phyloP scores from a whole-genome alignment of 495 filamentous ascomycete species.

The Haplographium delicatum region DNA sequence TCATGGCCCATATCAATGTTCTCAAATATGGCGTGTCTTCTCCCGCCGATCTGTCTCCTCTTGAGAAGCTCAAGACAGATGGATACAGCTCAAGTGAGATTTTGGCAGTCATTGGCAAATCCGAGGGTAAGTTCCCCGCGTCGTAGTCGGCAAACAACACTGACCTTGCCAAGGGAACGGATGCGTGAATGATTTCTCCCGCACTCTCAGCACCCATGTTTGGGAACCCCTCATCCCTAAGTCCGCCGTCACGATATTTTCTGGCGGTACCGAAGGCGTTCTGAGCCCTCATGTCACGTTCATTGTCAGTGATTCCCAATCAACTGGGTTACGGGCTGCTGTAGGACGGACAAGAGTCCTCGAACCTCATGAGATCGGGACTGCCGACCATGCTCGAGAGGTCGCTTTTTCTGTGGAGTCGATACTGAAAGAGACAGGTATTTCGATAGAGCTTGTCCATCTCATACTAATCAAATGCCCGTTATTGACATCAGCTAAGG shows the following conservation, averaged over 20 bases:
- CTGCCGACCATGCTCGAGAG: conserved; percentile 15
- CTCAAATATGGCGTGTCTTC: conserved; percentile 26
- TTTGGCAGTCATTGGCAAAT: conserved; percentile 23
- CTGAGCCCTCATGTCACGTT: conserved; percentile 25
- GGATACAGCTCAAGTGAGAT: conserved; percentile 17
- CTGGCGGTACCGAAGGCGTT: conserved; percentile 25
- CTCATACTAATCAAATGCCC: conserved; percentile 26
- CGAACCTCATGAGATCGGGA: conserved; percentile 24
- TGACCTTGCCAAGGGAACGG: conserved; percentile 21
- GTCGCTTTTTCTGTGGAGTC: conserved; percentile 9
- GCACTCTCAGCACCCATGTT: conserved; percentile 23
- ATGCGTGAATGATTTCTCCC: conserved; percentile 27
- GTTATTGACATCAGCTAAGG: conserved; percentile 20
- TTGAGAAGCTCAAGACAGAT: conserved; percentile 17
- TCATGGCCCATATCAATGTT: conserved; percentile 22
- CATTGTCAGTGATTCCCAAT: conserved; percentile 15
- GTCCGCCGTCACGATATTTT: conserved; percentile 23
- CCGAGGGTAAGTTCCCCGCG: conserved; percentile 16
- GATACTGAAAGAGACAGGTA: conserved; percentile 5
- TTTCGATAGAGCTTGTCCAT: conserved; percentile 13
- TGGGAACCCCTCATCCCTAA: conserved; percentile 23
- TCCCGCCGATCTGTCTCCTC: conserved; percentile 21
- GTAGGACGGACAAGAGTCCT: conserved; percentile 23
- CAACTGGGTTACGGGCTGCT: conserved; percentile 22
- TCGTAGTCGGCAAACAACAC: neutral